Base-by-base conservation (phyloP, 2,329 filamentous ascomycete species). In the Purpureocillium lavendulum region DNA sequence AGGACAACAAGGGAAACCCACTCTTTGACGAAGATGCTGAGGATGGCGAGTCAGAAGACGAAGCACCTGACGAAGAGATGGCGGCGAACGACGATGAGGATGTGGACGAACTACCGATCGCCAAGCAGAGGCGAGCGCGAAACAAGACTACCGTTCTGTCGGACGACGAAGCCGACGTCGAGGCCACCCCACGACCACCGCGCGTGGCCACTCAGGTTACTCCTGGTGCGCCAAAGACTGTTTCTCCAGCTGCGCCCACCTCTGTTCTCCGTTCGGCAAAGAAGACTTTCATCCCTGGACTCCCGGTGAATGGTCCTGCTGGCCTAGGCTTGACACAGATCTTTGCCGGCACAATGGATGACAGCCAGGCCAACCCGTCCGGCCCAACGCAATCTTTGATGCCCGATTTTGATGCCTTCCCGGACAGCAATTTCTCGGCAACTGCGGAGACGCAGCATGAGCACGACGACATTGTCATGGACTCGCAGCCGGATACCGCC, bases 291-390 rank as follows among this genome's bases (percentile, higher is more conserved):
- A 83, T 87, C 42, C 83, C 82, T 4, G 81, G 80, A 2, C 62
- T 87, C 15, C 75, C 80, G 3, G 69, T 81, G 4, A 60, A 70
- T 16, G 74, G 70, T 0, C 70, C 77, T 16, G 78, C 77, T 29
- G 79, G 78, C 3, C 64, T 94, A 32, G 84, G 87, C 9, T 70
- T 95, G 33, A 94, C 87, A 0, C 89, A 95, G 52, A 90, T 92
- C 45, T 96, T 95, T 56, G 85, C 84, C 5, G 87, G 87, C 11
- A 95, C 88, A 1, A 84, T 96, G 78, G 87, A 85, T 35, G 79
- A 68, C 57, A 77, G 71, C 49, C 72, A 77, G 49, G 48, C 53
- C 41, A 50, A 51, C 49, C 40, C 49, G 14, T 41, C 40, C 24
- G 57, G 50, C 8, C 60, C 60, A 29, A 64, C 60, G 1, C 60